These are phyloP conservation scores for Insectozyma bohioensis DNA, from an alignment of 1,139 yeast genomes.

Conservation along the genomic window DNA sequence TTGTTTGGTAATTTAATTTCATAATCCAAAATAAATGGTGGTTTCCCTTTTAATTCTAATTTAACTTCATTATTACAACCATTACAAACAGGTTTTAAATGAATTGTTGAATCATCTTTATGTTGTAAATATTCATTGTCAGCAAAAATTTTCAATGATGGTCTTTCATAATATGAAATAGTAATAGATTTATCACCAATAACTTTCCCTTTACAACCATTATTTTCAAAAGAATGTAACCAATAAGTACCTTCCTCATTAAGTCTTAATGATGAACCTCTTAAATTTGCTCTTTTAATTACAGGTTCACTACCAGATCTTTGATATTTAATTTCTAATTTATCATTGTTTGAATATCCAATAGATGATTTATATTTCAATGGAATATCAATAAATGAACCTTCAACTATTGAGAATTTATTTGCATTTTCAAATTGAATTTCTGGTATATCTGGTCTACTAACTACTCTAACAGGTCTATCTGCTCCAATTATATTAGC, in stretches of 20 bases:
- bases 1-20: conserved; percentile 64
- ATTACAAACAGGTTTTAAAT: conserved; percentile 36
- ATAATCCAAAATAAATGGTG: conserved; percentile 76
- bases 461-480: conserved; percentile 58
- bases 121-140: conserved; percentile 20
- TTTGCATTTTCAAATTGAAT: conserved; percentile 21
- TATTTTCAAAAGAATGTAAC: conserved; percentile 58
- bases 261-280: conserved; percentile 24
- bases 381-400: conserved; percentile 59
- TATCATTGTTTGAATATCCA: conserved; percentile 26
- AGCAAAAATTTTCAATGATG: conserved; percentile 37
- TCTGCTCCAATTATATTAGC: conserved; percentile 50
- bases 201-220: conserved; percentile 67
- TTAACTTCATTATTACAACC: conserved; percentile 25
- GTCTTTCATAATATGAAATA: conserved; percentile 57
- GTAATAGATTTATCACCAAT: conserved; percentile 33
- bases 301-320: conserved; percentile 7
- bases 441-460: conserved; percentile 65
- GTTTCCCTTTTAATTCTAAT: conserved; percentile 49
- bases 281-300: conserved; percentile 7
- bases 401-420: conserved; percentile 46
- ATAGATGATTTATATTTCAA: conserved; percentile 39
- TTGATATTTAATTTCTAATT: conserved; percentile 25
- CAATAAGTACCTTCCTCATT: conserved; percentile 62
- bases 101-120: conserved; percentile 19